These are phyloP conservation scores for Hyaloscypha bicolor DNA, from an alignment of 495 filamentous ascomycete genomes.

Conservation along the genomic window DNA sequence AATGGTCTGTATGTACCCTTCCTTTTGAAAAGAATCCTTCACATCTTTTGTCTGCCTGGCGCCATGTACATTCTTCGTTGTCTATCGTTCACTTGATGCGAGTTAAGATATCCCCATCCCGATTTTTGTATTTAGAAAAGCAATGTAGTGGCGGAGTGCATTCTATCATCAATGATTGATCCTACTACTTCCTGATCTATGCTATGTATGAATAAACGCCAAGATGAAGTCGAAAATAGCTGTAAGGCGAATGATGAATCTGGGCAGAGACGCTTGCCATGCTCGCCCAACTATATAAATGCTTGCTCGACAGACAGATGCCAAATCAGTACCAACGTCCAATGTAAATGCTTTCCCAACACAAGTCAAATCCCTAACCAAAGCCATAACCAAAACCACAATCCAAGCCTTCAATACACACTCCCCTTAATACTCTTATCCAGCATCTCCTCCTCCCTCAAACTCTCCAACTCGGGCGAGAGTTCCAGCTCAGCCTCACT, in stretches of 20 bases:
- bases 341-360: not conserved
- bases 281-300: not conserved
- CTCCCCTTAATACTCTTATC: conserved; percentile 29
- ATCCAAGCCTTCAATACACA: conserved; percentile 24
- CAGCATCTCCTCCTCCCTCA: conserved; percentile 18
- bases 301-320: not conserved
- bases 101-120: not conserved
- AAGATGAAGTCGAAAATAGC: not conserved
- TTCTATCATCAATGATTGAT: not conserved
- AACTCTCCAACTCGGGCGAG: conserved; percentile 4
- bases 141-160: not conserved
- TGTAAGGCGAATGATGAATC: not conserved
- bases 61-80: not conserved
- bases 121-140: not conserved
- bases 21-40: not conserved
- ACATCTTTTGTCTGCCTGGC: not conserved
- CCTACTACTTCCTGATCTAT: not conserved
- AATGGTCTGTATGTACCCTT: not conserved
- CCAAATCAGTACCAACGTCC: not conserved
- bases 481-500: conserved; percentile 21
- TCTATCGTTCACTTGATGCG: not conserved
- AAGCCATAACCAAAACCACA: not conserved
- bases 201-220: not conserved
- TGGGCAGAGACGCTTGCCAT: not conserved
- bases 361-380: not conserved